A percentile compares a stretch with the other conserved stretches of the same genome.
Evolutionary conservation across 2,329 filamentous ascomycete genomes (phyloP).

Genomic region (Trichophyton schoenleinii): DNA sequence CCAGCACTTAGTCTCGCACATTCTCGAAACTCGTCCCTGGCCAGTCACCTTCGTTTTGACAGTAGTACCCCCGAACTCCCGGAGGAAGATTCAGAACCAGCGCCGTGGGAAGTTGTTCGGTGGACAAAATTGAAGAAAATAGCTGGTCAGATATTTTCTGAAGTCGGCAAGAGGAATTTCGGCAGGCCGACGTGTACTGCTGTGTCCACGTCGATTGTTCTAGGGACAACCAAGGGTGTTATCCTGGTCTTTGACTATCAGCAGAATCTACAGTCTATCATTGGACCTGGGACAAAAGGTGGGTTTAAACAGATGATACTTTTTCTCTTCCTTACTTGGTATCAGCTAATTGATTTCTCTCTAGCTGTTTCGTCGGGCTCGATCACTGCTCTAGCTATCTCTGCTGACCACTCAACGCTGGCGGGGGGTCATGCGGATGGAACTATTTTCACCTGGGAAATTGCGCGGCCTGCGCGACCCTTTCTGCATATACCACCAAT

Average conservation of each 20-base stretch:
- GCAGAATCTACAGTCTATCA: conserved; percentile 85
- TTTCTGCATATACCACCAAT: conserved; percentile 79
- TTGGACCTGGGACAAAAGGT: conserved; percentile 87
- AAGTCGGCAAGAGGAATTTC: conserved; percentile 83
- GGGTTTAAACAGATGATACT: conserved; percentile 17
- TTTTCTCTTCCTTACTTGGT: neutral
- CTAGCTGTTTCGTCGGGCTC: conserved; percentile 79
- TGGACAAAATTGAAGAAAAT: conserved; percentile 93
- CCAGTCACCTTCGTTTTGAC: conserved; percentile 51
- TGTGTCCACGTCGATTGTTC: conserved; percentile 73
- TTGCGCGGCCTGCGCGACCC: conserved; percentile 64
- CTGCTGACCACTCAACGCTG: conserved; percentile 84
- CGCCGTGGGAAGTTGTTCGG: conserved; percentile 91
- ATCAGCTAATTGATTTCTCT: conserved; percentile 4
- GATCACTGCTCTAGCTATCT: conserved; percentile 76
- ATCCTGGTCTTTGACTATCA: conserved; percentile 96
- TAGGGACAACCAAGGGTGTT: conserved; percentile 89
- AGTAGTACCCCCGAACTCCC: conserved; percentile 46
- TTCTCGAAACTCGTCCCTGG: conserved; percentile 68
- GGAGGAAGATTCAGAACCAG: conserved; percentile 63
- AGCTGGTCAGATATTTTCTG: conserved; percentile 79
- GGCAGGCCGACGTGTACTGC: conserved; percentile 80
- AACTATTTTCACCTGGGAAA: conserved; percentile 95
- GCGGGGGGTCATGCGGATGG: conserved; percentile 83
- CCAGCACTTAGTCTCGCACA: conserved; percentile 64